Evolutionary conservation across 2,329 filamentous ascomycete genomes (phyloP).

Genomic region (Mariannaea sp.): DNA sequence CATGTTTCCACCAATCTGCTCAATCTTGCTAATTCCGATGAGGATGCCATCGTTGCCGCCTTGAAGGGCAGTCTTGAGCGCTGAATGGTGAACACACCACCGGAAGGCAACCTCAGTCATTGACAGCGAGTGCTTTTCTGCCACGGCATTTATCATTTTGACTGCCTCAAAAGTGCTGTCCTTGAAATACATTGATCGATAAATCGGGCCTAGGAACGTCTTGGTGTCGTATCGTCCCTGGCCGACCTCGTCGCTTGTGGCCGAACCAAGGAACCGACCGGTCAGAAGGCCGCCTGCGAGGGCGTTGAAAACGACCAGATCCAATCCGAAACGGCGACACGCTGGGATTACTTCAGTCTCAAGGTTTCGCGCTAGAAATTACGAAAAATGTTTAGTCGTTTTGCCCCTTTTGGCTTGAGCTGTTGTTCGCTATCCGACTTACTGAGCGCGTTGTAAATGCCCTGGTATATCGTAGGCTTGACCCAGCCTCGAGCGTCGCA

Average conservation of each 20-base stretch:
- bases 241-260: not conserved
- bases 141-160: conserved; percentile 63
- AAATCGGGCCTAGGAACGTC: not conserved
- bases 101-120: conserved; percentile 70
- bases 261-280: not conserved
- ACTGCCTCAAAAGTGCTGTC: conserved; percentile 63
- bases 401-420: too few species aligned
- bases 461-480: conserved; percentile 73
- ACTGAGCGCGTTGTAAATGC: conserved; percentile 60
- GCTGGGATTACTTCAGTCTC: not conserved
- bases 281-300: not conserved
- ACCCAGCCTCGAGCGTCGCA: conserved; percentile 72
- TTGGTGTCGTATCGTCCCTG: not conserved
- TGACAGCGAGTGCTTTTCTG: conserved; percentile 65
- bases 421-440: too few species aligned
- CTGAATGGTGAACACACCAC: conserved; percentile 70
- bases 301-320: not conserved
- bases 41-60: conserved; percentile 53
- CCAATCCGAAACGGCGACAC: not conserved
- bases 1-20: conserved; percentile 57
- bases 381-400: not conserved
- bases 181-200: conserved; percentile 59
- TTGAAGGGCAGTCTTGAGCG: conserved; percentile 45
- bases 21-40: conserved; percentile 54
- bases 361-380: not conserved